Percentiles rank a stretch among this genome's conserved stretches.
Conservation (phyloP, 352 stramenopile species). For the Phytophthora melonis region DNA sequence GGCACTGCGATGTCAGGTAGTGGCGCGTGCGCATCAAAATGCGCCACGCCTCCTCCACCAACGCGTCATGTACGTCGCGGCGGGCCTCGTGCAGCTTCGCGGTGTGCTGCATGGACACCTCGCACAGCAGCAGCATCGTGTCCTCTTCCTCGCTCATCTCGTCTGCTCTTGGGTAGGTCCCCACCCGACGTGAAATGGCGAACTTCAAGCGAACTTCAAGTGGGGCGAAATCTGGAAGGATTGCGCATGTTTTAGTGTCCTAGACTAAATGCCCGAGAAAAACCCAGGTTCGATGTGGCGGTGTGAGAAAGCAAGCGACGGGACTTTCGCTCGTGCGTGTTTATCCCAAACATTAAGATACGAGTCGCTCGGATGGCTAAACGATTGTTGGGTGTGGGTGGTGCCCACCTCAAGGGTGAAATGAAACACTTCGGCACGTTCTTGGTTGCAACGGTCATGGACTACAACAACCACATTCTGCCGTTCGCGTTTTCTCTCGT, state of each 20-base stretch:
- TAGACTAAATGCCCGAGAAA: not conserved
- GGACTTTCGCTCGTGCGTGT: not conserved
- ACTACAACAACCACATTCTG: not conserved
- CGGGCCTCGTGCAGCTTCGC: not conserved
- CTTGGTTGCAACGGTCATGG: not conserved
- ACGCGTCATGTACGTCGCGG: not conserved
- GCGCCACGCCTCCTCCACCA: constrained; percentile 2
- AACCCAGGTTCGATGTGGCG: not conserved
- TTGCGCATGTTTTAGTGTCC: not conserved
- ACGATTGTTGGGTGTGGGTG: not conserved
- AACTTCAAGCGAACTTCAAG: not conserved
- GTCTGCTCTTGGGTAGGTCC: not conserved
- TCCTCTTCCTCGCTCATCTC: not conserved
- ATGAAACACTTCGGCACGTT: not conserved
- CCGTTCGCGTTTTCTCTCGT: not conserved
- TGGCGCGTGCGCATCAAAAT: not conserved
- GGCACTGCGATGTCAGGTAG: not conserved
- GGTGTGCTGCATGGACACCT: not conserved
- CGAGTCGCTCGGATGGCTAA: not conserved
- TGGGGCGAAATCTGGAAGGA: not conserved
- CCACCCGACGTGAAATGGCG: not conserved
- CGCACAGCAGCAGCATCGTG: not conserved
- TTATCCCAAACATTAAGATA: not conserved
- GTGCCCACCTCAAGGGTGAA: not conserved
- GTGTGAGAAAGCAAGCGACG: not conserved